A percentile compares a stretch with the other conserved stretches of the same genome.
These are phyloP conservation scores for Solanum gracilifrons DNA, from an alignment of 257 asterid genomes.

Conservation along the genomic window DNA sequence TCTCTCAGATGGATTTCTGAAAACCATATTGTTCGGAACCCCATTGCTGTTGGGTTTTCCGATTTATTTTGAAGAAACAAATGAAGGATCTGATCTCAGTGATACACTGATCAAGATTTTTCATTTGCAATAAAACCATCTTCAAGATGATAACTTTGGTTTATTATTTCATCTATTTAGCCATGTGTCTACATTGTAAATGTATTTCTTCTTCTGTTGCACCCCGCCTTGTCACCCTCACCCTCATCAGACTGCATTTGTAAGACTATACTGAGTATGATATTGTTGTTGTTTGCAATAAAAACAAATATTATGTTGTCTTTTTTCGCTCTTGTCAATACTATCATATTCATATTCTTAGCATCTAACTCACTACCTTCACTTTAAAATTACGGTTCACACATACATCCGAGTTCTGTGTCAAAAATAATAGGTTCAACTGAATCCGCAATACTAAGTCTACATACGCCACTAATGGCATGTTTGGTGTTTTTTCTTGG, in stretches of 20 bases:
- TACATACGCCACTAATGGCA: neutral
- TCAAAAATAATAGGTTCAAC: neutral
- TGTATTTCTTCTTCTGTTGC: neutral
- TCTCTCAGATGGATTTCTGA: constrained; percentile 18
- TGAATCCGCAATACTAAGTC: neutral
- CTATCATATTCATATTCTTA: neutral
- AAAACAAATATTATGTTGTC: neutral
- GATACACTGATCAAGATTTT: neutral
- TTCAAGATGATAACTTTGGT: neutral
- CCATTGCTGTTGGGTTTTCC: constrained; percentile 5
- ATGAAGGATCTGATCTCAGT: neutral
- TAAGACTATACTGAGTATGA: neutral
- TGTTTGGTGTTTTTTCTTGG: neutral
- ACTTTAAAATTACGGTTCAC: neutral
- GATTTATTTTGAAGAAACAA: neutral
- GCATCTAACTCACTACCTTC: neutral
- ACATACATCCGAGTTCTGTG: neutral
- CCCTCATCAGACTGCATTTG: neutral
- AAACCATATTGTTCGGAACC: constrained; percentile 8
- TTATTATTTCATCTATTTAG: too few species aligned
- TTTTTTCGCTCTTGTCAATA: neutral
- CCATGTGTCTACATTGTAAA: too few species aligned
- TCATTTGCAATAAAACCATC: neutral
- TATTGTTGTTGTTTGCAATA: neutral
- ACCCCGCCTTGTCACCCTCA: neutral